phyloP scores from a whole-genome alignment of 2,329 filamentous ascomycete species.

The Parafenestella ontariensis region DNA sequence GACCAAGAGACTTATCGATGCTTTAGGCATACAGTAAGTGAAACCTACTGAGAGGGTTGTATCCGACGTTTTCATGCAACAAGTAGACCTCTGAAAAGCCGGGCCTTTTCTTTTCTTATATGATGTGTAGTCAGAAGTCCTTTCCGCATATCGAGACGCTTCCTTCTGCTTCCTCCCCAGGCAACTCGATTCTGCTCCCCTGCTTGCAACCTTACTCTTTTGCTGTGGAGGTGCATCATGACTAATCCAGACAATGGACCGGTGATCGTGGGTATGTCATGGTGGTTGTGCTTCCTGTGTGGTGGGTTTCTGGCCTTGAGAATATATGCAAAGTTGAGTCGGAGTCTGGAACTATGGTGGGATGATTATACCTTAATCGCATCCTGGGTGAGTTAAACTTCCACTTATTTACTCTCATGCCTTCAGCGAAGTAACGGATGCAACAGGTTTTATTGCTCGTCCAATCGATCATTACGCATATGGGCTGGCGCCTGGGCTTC shows the following conservation, averaged over 20 bases:
- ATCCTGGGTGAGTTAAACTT: constrained; percentile 28
- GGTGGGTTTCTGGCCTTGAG: constrained; percentile 31
- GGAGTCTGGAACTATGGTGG: constrained; percentile 37
- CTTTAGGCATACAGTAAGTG: no score
- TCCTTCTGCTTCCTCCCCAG: no score
- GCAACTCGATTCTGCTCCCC: no score
- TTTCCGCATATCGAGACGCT: no score
- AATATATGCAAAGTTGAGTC: constrained; percentile 36
- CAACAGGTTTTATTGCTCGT: constrained; percentile 29
- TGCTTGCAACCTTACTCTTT: no score
- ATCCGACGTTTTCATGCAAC: no score
- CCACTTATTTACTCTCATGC: background rate
- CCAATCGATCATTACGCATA: constrained; percentile 28
- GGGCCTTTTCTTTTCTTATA: no score
- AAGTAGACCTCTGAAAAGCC: no score
- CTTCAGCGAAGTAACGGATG: background rate
- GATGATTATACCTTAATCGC: constrained; percentile 37
- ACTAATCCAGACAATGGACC: constrained; percentile 34
- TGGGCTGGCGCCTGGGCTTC: constrained; percentile 28
- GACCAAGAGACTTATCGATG: no score
- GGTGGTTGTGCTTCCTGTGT: constrained; percentile 29
- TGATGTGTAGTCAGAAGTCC: no score
- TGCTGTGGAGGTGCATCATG: no score
- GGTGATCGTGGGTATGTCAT: constrained; percentile 33
- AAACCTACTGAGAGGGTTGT: no score